Base-by-base conservation (phyloP, 2,329 filamentous ascomycete species). In the Remersonia thermophila region DNA sequence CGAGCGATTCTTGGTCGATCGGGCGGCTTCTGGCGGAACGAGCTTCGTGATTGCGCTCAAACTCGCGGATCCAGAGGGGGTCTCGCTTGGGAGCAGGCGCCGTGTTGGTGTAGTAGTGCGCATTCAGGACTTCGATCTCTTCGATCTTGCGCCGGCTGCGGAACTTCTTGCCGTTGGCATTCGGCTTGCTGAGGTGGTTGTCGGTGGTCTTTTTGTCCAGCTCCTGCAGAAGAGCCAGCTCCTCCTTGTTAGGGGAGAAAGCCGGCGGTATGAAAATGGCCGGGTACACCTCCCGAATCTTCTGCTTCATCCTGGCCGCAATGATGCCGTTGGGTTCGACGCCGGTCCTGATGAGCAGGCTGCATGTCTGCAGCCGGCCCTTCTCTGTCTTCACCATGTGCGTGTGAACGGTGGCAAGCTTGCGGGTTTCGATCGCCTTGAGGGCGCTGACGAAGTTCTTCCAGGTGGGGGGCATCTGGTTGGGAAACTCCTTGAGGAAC, bases 101-200 rank as follows among this genome's bases (percentile, higher is more conserved):
- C 30, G 39, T 43, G 44, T 54, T 39, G 38, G 52, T 53, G 48
- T 72, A 72, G 18, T 69, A 63, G 3, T 68, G 68, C 2, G 68
- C 68, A 35, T 62, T 58, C 18, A 72, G 49, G n/a, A 62, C 56
- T 26, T 67, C 65, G 13, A 72, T 58, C 33, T 66, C 63, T 8
- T 59, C 32, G 63, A 57, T 45, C 47, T 45, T 52, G 40, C 45
- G 40, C 61, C 54, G 36, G 61, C 54, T 42, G 38, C 35, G 46
- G 43, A 47, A 50, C 36, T 47, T 50, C n/a, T 46, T 41, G 20
- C 45, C 45, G 27, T 50, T 47, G 13, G 37, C 40, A 30, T 47
- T 49, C 15, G 42, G 39, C 33, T 47, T 49, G 11, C 32, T 30
- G 18, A 41, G 48, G 23, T 42, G 38, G 30, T 27, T 18, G 16